Base-by-base conservation (phyloP, 2,329 filamentous ascomycete species). In the Calonectria naviculata region DNA sequence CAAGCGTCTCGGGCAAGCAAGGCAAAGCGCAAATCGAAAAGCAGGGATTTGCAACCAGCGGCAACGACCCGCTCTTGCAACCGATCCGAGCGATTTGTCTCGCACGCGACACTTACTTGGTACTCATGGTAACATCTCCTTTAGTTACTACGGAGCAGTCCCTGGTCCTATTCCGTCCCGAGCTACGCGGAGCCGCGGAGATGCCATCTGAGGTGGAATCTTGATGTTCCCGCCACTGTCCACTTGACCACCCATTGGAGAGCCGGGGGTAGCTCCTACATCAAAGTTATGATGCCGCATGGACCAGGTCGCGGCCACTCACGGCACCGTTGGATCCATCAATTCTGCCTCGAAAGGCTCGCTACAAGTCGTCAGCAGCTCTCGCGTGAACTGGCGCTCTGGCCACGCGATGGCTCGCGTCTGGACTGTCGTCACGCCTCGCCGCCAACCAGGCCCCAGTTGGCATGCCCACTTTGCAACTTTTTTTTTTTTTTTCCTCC, bases 61-160 rank as follows among this genome's bases (percentile, higher is more conserved):
- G 68, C 68, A 67, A 36, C 38, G 76, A 72, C 74, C 76, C 75
- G 69, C 76, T 72, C 52, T 41, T 58, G 63, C 69, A 69, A 73
- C 69, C 76, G 76, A 78, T 78, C 67, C 69, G 76, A 66, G 65
- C 76, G 76, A 78, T 78, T 78, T 78, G 70, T 74, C 66, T 75
- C 62, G 74, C 76, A 78, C 76, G 73, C 76, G 76, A 78, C 76
- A 68, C 76, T 72, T 17, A 15, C 49, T 76, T 75, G 76, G 76
- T 75, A 78, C 60, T 78, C 68, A 68, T 71, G 46, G 41, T 21
- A 58, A 58, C 64, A 44, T 73, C 36, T 56, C 67, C 60, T 36
- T 60, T 38, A 47, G 49, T 65, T 41, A 70, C 69, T 36, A 6
- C 34, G 34, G 34, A 36, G 5, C 34, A 36, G 6, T 68, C n/a